Evolutionary conservation across 768 basidiomycete species (phyloP).

Genomic region (Hemileccinum rubropunctum): DNA sequence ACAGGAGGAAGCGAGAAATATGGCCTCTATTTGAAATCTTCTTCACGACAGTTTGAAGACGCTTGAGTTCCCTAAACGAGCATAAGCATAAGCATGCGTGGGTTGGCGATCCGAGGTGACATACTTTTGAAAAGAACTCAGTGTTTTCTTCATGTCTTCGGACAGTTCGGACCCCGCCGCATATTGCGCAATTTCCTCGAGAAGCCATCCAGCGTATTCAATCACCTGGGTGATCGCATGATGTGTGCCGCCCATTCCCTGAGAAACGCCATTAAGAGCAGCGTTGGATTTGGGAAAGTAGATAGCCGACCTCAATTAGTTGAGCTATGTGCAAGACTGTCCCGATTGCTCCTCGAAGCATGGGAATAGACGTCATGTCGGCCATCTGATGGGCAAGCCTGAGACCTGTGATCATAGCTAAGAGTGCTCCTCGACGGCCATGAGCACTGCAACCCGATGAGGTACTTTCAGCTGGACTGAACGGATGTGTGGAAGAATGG

Average conservation of each 20-base stretch:
- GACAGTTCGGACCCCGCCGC: background rate
- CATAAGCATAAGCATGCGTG: background rate
- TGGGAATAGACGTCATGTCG: conserved; percentile 1
- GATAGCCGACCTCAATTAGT: conserved; percentile 5
- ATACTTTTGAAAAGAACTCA: conserved; percentile 8
- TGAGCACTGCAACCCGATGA: conserved; percentile 2
- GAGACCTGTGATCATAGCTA: conserved; percentile 5
- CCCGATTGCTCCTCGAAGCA: conserved; percentile 9
- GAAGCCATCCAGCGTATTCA: conserved; percentile 12
- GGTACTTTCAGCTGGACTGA: background rate
- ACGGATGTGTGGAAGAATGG: background rate
- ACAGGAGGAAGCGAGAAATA: conserved; percentile 7
- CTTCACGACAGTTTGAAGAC: conserved; percentile 6
- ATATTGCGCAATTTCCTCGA: conserved; percentile 8
- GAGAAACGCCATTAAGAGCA: background rate
- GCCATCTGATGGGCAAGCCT: conserved; percentile 4
- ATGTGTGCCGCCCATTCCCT: conserved; percentile 13
- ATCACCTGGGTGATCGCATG: conserved; percentile 13
- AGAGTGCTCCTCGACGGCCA: background rate
- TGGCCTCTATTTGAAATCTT: conserved; percentile 1
- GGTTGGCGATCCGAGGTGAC: background rate
- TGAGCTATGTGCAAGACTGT: conserved; percentile 8
- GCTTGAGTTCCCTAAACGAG: conserved; percentile 5
- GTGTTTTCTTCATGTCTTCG: background rate
- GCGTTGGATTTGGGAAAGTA: background rate